Evolutionary conservation across 345 rosid genomes (phyloP), one percentile per base, ranked within the genome.

Genomic region (Hibiscus mutabilis): DNA sequence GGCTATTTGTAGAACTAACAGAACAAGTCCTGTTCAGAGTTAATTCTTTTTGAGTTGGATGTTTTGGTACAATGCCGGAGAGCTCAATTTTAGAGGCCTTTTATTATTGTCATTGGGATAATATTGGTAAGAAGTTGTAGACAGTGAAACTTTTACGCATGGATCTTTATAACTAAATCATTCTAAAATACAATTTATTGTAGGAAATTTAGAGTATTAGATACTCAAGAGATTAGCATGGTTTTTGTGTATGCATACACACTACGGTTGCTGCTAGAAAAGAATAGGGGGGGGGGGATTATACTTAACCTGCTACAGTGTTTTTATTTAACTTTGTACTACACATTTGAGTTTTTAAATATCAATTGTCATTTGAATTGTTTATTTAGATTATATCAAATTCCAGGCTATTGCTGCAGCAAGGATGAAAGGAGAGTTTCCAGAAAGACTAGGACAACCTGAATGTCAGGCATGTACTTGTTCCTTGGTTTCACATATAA

Each of bases 401-500:
- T 78, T 81, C 52, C 81, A 96, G 99, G 99, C 95, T 70, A 88
- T 96, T 76, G 98, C 96, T 25, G 85, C 89, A 67, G 97, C 94
- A 73, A 84, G 95, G 81, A 87, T 92, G 89, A 88, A 85, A 74
- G 99, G 98, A 74, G 99, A 96, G 72, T 92, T 83, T 75, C 99
- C 99, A 63, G 99, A 96, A 81, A 88, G 99, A 78, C 71, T 83
- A 25, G 98, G 97, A 73, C 98, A 92, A 68, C 96, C 93, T 21
- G 96, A 96, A 85, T 96, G 99, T 79, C 98, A 96, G 99, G 99
- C 85, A 69, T 70, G 86, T 69, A 51, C 51, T 58, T 77, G 7
- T 63, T 68, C 71, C 75, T 22, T 59, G 19, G 22, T 57, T 35
- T 40, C 62, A 46, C 51, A 10, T 66, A 3, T 35, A 35, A 25